Conservation (phyloP, 495 filamentous ascomycete genomes). For the Aspergillus avenaceus region DNA sequence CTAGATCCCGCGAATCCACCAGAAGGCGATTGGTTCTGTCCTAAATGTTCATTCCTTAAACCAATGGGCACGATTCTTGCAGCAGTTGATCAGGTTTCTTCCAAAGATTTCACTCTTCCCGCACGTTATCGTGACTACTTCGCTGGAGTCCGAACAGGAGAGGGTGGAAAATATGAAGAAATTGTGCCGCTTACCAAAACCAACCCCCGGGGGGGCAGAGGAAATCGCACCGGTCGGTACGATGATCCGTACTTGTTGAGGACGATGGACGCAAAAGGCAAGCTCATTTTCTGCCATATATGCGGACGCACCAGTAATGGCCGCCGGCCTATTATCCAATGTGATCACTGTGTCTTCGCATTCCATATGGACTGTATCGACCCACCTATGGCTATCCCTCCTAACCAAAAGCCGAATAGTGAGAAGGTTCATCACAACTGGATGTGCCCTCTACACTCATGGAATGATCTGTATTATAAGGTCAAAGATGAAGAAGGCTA, state of each 20-base stretch:
- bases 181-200: conserved; percentile 27
- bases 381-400: conserved; percentile 76
- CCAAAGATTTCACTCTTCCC: conserved; percentile 71
- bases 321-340: conserved; percentile 65
- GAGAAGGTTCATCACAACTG: conserved; percentile 59
- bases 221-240: conserved; percentile 23
- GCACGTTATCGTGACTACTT: conserved; percentile 64
- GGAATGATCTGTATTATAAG: conserved; percentile 47
- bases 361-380: conserved; percentile 94
- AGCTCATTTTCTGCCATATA: conserved; percentile 53
- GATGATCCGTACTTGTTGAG: conserved; percentile 20
- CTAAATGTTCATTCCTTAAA: conserved; percentile 57
- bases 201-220: conserved; percentile 19
- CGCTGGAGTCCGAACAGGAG: conserved; percentile 64
- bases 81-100: conserved; percentile 58
- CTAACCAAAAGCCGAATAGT: conserved; percentile 39
- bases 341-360: conserved; percentile 71
- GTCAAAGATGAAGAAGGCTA: conserved; percentile 47
- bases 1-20: conserved; percentile 58
- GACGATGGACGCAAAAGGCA: conserved; percentile 16
- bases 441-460: conserved; percentile 85
- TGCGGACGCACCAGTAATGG: conserved; percentile 60
- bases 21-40: conserved; percentile 80
- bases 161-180: conserved; percentile 78
- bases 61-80: conserved; percentile 57